These are phyloP conservation scores for Thalassiosira mediterranea DNA, from an alignment of 352 stramenopile species.

Conservation along the genomic window DNA sequence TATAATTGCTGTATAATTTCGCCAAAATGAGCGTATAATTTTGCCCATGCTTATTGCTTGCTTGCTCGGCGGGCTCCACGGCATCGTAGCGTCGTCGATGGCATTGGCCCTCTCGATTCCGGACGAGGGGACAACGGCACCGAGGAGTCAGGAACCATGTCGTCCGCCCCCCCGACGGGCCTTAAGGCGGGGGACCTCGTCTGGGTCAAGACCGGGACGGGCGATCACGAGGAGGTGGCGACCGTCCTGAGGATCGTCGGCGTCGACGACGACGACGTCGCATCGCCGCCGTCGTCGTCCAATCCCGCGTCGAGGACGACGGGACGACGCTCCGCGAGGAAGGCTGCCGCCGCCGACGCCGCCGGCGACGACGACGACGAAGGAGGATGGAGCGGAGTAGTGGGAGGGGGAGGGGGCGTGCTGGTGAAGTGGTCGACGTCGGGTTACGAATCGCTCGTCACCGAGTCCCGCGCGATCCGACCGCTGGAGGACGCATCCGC, in stretches of 20 bases:
- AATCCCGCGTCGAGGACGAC: not conserved
- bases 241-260: not conserved
- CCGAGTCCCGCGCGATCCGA: not conserved
- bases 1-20: constrained; percentile 1
- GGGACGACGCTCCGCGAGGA: not conserved
- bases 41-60: no score
- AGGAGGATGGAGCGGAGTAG: not conserved
- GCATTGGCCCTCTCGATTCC: no score
- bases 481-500: not conserved
- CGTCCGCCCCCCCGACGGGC: not conserved
- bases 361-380: not conserved
- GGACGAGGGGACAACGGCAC: no score
- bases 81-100: no score
- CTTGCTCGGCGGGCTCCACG: not conserved
- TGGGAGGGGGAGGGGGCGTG: not conserved
- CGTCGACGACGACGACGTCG: not conserved
- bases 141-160: no score
- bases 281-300: no score
- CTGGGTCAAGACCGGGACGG: constrained; percentile 18
- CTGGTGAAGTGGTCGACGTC: not conserved
- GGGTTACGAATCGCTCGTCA: not conserved
- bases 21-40: no score
- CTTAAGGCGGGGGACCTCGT: constrained; percentile 19
- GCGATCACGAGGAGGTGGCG: constrained; percentile 22
- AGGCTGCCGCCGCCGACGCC: not conserved